Conservation (phyloP, 352 stramenopile genomes). For the Globisporangium megalacanthum region DNA sequence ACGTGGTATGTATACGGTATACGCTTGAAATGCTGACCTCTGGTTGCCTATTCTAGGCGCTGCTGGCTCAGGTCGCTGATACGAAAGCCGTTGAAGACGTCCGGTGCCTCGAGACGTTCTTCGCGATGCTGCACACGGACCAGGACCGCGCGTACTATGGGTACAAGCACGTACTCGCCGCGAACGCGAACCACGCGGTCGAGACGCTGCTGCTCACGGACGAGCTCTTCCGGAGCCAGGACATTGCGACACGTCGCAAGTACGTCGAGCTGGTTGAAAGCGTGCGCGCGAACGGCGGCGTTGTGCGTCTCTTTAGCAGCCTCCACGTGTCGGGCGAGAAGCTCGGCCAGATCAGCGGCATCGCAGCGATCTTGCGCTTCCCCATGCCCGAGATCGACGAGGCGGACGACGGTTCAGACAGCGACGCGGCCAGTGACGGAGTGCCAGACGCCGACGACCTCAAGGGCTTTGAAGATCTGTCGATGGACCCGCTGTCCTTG, state of each 20-base stretch:
- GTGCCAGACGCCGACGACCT: conserved; percentile 25
- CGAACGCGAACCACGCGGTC: conserved; percentile 92
- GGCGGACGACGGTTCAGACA: conserved; percentile 57
- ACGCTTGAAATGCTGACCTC: conserved; percentile 1
- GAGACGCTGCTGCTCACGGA: conserved; percentile 95
- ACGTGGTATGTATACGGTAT: background rate
- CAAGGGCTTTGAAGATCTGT: conserved; percentile 58
- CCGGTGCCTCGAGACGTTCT: conserved; percentile 92
- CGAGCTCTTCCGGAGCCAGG: conserved; percentile 90
- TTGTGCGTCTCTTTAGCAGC: conserved; percentile 92
- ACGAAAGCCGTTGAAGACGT: conserved; percentile 94
- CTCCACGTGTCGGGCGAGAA: conserved; percentile 95
- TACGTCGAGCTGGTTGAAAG: conserved; percentile 95
- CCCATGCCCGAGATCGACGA: conserved; percentile 96
- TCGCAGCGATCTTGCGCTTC: conserved; percentile 95
- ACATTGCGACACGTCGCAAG: conserved; percentile 85
- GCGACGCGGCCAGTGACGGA: conserved; percentile 33
- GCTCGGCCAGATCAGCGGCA: conserved; percentile 91
- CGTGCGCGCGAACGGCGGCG: conserved; percentile 87
- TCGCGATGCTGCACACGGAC: conserved; percentile 94
- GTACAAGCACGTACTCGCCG: conserved; percentile 90
- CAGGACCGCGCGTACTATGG: conserved; percentile 97
- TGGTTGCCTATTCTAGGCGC: conserved; percentile 20
- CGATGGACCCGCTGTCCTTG: conserved; percentile 54
- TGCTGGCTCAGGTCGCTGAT: conserved; percentile 92